These are phyloP conservation scores for Elongisporangium prolatum DNA, from an alignment of 352 stramenopile genomes.

Conservation along the genomic window DNA sequence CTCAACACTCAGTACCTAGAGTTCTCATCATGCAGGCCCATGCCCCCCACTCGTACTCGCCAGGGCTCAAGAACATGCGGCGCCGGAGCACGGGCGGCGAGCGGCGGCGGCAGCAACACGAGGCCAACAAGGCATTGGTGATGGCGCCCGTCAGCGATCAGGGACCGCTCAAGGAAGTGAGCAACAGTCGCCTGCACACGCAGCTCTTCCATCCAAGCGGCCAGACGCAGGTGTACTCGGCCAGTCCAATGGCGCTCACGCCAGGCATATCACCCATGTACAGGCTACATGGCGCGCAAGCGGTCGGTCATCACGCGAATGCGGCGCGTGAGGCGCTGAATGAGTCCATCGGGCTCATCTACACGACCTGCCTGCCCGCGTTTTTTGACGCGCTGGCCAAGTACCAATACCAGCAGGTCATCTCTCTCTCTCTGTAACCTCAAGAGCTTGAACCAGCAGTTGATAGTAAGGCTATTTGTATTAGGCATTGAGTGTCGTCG, in stretches of 20 bases:
- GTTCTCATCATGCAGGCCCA: background rate
- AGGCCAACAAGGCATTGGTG: background rate
- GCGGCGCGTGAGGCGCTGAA: slow-evolving; percentile 19
- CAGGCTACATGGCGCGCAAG: slow-evolving; percentile 25
- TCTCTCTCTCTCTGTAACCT: background rate
- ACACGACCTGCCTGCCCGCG: slow-evolving; percentile 43
- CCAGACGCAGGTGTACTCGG: slow-evolving; percentile 22
- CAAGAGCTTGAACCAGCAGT: background rate
- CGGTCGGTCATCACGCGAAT: slow-evolving; percentile 10
- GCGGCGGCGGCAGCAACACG: background rate
- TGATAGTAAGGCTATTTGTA: no score
- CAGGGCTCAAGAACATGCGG: background rate
- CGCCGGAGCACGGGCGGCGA: background rate
- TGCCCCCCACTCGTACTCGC: background rate
- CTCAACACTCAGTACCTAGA: background rate
- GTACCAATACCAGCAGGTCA: slow-evolving; percentile 56
- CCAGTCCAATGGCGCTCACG: slow-evolving; percentile 38
- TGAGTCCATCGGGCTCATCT: slow-evolving; percentile 40
- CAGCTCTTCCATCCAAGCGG: slow-evolving; percentile 27
- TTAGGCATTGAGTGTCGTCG: slow-evolving; percentile 36
- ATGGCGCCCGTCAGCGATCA: background rate
- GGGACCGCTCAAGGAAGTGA: background rate
- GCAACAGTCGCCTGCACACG: background rate
- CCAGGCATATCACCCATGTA: slow-evolving; percentile 37
- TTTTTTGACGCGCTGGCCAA: slow-evolving; percentile 63